Base-by-base conservation (phyloP, 1,139 yeast species). In the Suhomyces anneliseae region DNA sequence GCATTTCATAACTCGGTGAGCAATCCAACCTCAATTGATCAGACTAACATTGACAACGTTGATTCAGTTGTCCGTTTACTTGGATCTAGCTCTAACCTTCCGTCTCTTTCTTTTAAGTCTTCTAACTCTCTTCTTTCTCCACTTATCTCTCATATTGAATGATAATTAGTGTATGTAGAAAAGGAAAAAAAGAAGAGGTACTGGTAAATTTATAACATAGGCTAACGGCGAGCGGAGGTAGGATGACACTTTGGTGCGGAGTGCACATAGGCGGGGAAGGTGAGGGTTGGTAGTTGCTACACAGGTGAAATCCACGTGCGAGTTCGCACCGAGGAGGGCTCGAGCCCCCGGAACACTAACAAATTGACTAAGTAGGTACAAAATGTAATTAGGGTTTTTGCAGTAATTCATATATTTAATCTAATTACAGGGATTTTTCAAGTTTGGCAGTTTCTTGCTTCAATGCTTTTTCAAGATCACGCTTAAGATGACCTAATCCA, bases 111-210 rank as follows among this genome's bases (percentile, higher is more conserved):
- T 88, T 87, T 90, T 90, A 75, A 90, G 89, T 89, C 97, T 89
- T 89, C 97, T 90, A 80, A 87, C 95, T 90, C 97, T 90, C 95
- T 90, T 90, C 87, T 90, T 90, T 89, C 96, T 90, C 97, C 96
- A 89, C 85, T 87, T 87, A 79, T 84, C 82, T 85, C 95, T 86
- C 95, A 87, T 87, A 57, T 61, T 74, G 69, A 71, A 65, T 56
- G 66, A 66, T 63, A 63, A 61, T 60, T 58, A 61, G 63, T 60
- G 63, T 59, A 54, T 51, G 42, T 39, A 36, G 47, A 39, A 43
- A 45, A 44, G 45, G 43, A 49, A 53, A 52, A 53, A 57, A 50
- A 49, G 47, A 45, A 43, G 50, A 45, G 34, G 44, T 42, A 42
- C 24, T 38, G 36, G 49, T 40, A 46, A 50, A 45, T 52, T 53